phyloP scores from a whole-genome alignment of 768 basidiomycete species.

The Phallus indusiatus region DNA sequence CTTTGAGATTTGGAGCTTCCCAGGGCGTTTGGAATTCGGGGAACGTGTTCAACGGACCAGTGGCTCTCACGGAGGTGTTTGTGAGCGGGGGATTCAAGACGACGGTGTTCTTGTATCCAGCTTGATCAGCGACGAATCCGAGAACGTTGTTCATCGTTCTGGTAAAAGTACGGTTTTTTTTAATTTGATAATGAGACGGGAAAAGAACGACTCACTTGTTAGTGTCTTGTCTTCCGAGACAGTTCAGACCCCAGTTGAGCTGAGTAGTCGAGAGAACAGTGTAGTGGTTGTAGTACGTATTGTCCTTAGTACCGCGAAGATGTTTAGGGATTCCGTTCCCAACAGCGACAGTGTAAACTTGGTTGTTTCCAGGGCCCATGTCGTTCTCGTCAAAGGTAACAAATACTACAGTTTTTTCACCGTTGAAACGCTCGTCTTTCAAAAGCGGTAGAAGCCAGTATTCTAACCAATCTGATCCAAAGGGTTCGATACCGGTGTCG shows the following conservation, averaged over 20 bases:
- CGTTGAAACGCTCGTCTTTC: conserved; percentile 42
- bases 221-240: conserved; percentile 48
- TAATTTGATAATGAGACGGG: background rate
- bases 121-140: conserved; percentile 36
- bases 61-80: background rate
- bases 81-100: conserved; percentile 10
- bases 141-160: conserved; percentile 41
- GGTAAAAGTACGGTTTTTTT: background rate
- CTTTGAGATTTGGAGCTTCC: background rate
- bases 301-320: conserved; percentile 36
- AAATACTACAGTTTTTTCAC: conserved; percentile 38
- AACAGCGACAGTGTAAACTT: conserved; percentile 30
- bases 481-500: conserved; percentile 46
- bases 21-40: background rate
- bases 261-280: conserved; percentile 45
- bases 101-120: conserved; percentile 33
- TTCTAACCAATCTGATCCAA: conserved; percentile 33
- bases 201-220: conserved; percentile 27
- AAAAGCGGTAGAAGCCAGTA: conserved; percentile 47
- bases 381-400: conserved; percentile 56
- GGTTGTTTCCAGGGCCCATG: conserved; percentile 28
- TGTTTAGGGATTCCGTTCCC: conserved; percentile 35
- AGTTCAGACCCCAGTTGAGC: conserved; percentile 52
- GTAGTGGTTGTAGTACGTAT: conserved; percentile 53
- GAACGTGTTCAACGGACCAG: background rate